Conservation (phyloP, 208 protist species). For the Crithidia expoeki region DNA sequence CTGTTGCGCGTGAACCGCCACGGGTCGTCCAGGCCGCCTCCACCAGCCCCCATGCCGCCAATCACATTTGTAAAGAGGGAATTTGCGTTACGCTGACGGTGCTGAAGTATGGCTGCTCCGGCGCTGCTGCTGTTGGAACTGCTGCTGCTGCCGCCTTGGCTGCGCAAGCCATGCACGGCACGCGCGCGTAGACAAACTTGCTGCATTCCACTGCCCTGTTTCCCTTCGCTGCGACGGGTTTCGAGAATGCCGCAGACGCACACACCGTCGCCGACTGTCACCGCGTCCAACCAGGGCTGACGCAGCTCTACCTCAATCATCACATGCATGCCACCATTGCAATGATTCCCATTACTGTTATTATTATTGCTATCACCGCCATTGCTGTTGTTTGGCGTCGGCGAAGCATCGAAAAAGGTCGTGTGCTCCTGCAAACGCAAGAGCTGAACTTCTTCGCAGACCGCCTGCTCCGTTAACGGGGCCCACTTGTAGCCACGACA, state of each 20-base stretch:
- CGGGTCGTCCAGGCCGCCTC: conserved; percentile 15
- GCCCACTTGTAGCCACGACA: conserved; percentile 81
- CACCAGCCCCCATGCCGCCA: conserved; percentile 10
- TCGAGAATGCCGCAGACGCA: conserved; percentile 67
- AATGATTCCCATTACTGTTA: too few relatives aligned
- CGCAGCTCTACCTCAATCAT: conserved; percentile 86
- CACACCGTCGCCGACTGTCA: conserved; percentile 79
- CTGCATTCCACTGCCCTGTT: conserved; percentile 41
- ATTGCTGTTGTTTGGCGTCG: not conserved
- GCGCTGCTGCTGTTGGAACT: not conserved
- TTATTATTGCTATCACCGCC: not conserved
- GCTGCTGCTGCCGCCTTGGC: conserved; percentile 12
- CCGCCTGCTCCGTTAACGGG: conserved; percentile 53
- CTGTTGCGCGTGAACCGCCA: conserved; percentile 20
- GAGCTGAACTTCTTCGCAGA: conserved; percentile 85
- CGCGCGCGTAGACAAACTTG: conserved; percentile 44
- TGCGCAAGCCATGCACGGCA: conserved; percentile 27
- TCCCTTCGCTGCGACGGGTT: conserved; percentile 54
- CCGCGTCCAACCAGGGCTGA: conserved; percentile 60
- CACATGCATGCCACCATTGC: conserved; percentile 58
- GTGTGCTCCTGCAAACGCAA: conserved; percentile 84
- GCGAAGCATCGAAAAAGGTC: conserved; percentile 46
- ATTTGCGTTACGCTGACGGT: conserved; percentile 13
- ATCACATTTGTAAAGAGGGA: conserved; percentile 2
- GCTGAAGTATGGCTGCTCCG: conserved; percentile 13